Evolutionary conservation across 768 basidiomycete species (phyloP).

Genomic region (Collybiopsis luxurians): DNA sequence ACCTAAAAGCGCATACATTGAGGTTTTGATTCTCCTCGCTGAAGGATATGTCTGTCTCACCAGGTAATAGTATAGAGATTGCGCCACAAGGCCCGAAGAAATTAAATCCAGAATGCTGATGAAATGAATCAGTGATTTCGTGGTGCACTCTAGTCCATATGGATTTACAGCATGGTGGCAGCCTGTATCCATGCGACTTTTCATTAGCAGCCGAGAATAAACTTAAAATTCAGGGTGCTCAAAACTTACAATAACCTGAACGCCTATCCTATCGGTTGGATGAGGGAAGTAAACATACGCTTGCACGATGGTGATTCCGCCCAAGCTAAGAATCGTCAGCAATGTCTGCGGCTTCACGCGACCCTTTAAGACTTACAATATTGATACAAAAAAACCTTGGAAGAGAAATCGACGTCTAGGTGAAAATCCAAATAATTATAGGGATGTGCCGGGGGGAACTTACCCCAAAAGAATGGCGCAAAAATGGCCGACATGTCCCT

Average conservation of each 20-base stretch:
- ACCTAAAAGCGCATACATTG: slow-evolving; percentile 26
- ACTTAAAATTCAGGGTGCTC: not conserved
- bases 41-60: too few relatives aligned
- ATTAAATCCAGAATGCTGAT: slow-evolving; percentile 30
- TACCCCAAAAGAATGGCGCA: slow-evolving; percentile 9
- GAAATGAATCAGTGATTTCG: too few relatives aligned
- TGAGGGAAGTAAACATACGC: slow-evolving; percentile 38
- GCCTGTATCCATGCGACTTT: too few relatives aligned
- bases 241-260: slow-evolving; percentile 28
- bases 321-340: slow-evolving; percentile 22
- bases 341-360: too few relatives aligned
- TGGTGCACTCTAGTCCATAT: too few relatives aligned
- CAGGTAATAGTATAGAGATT: slow-evolving; percentile 44
- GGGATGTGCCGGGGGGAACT: not conserved
- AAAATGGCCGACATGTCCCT: slow-evolving; percentile 2
- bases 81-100: slow-evolving; percentile 37
- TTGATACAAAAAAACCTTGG: slow-evolving; percentile 5
- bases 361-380: not conserved
- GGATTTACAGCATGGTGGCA: slow-evolving; percentile 15
- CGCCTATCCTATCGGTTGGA: slow-evolving; percentile 22
- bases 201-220: too few relatives aligned
- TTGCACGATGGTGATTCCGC: slow-evolving; percentile 39
- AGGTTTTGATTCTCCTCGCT: too few relatives aligned
- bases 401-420: too few relatives aligned
- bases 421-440: not conserved